Conservation (phyloP, 176 grass and related monocot genomes). For the Carex kokanica region DNA sequence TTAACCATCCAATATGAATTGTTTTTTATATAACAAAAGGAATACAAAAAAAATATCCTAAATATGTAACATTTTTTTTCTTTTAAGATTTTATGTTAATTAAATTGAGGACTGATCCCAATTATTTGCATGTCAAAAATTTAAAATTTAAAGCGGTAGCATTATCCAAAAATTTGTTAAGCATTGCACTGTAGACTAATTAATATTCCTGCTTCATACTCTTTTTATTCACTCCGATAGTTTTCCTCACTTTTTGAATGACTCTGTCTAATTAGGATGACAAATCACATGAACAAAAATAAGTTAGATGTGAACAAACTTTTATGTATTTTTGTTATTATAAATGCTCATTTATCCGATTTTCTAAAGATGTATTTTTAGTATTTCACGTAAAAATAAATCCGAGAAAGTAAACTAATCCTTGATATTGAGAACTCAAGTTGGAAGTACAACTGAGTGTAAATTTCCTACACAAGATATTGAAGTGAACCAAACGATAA, state of each 20-base stretch:
- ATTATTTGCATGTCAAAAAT: too few relatives aligned
- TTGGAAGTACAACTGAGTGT: too few relatives aligned
- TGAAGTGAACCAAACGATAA: background rate
- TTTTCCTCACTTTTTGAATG: background rate
- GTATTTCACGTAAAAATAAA: background rate
- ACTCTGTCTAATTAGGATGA: background rate
- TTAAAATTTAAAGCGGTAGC: too few relatives aligned
- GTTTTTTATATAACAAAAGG: too few relatives aligned
- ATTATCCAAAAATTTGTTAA: too few relatives aligned
- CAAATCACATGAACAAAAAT: background rate
- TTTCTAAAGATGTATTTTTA: background rate
- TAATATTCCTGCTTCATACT: background rate
- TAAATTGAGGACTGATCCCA: too few relatives aligned
- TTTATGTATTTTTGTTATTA: background rate
- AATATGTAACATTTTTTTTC: too few relatives aligned
- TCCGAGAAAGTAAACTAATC: background rate
- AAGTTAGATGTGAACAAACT: background rate
- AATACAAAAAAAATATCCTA: too few relatives aligned
- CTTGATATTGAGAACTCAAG: background rate
- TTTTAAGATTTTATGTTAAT: too few relatives aligned
- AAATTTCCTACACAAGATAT: too few relatives aligned
- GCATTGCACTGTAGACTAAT: too few relatives aligned
- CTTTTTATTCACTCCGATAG: background rate
- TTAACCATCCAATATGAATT: too few relatives aligned
- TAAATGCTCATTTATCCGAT: background rate